Base-by-base conservation (phyloP, 257 asterid species). In the Jacaranda mimosifolia region DNA sequence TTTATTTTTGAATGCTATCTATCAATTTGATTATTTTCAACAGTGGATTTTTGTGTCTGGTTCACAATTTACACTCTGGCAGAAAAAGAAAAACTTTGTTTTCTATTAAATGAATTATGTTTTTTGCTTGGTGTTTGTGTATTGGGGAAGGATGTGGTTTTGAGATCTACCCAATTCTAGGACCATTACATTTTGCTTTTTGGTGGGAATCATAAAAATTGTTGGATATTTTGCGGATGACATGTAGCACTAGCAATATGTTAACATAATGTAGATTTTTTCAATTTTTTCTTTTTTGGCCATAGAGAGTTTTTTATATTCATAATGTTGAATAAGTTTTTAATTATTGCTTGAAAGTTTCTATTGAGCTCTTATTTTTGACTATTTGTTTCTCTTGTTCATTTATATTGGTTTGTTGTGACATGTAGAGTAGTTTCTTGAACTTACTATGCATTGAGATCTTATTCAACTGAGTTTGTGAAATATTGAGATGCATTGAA, bases 271-370 rank as follows among this genome's bases (percentile, higher is more conserved):
- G 60, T 15, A 36, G 17, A 26, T 45, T 15, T 45, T 35, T 10
- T 6, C 26, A 18, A 7, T 11, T 19, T 45, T 39, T 5, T 13
- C n/a, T 48, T 18, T 38, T 60, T 68, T 63, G 12, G 72, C 18
- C 60, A 66, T 80, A 26, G 72, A 38, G 62, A 51, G n/a, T n/a
- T 15, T 53, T 12, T 63, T 6, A 4, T 64, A 14, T 63, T 70
- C 48, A n/a, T 17, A 13, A 8, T 58, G 39, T 13, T 11, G 38
- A 35, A 67, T 39, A 18, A 57, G 64, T 14, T 73, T 55, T 35
- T 42, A 73, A 8, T 62, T 36, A 51, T 3, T 17, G 48, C 11
- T 32, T 5, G 4, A 42, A 26, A 26, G 58, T 62, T 52, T 71
- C 43, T 53, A 35, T 14, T 45, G 39, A 38, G 48, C 79, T 60